Percentiles rank a stretch among this genome's conserved stretches.
Evolutionary conservation across 768 basidiomycete species (phyloP).

Genomic region (Coprinellus aureogranulatus): DNA sequence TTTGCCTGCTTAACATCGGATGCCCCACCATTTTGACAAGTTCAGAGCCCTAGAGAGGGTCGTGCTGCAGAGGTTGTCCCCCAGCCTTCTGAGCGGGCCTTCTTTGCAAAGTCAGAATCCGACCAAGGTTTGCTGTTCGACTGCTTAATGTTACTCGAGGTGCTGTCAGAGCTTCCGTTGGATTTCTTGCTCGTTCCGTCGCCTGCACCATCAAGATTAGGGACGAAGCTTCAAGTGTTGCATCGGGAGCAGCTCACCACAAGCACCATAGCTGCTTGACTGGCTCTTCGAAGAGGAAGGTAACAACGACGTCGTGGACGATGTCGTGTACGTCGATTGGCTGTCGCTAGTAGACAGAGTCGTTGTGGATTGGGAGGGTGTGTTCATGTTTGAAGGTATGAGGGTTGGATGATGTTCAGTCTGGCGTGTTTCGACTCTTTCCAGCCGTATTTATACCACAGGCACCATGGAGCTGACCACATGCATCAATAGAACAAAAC

Average conservation of each 20-base stretch:
- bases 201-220: not conserved
- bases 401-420: not conserved
- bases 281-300: not conserved
- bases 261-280: not conserved
- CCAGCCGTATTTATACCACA: too few species aligned
- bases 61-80: constrained; percentile 16
- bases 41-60: constrained; percentile 18
- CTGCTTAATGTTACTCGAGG: too few species aligned
- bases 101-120: constrained; percentile 16
- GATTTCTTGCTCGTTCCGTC: not conserved
- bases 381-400: not conserved
- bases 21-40: not conserved
- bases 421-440: too few species aligned
- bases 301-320: not conserved
- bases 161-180: too few species aligned
- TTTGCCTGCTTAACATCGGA: not conserved
- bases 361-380: not conserved
- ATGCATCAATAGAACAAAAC: too few species aligned
- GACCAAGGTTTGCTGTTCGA: constrained; percentile 5
- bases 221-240: not conserved
- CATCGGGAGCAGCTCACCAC: not conserved
- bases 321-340: not conserved
- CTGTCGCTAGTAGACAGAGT: not conserved
- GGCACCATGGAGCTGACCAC: too few species aligned
- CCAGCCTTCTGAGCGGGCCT: constrained; percentile 19